These are phyloP conservation scores for Aureobasidium vineae DNA, from an alignment of 2,329 filamentous ascomycete genomes.

Conservation along the genomic window DNA sequence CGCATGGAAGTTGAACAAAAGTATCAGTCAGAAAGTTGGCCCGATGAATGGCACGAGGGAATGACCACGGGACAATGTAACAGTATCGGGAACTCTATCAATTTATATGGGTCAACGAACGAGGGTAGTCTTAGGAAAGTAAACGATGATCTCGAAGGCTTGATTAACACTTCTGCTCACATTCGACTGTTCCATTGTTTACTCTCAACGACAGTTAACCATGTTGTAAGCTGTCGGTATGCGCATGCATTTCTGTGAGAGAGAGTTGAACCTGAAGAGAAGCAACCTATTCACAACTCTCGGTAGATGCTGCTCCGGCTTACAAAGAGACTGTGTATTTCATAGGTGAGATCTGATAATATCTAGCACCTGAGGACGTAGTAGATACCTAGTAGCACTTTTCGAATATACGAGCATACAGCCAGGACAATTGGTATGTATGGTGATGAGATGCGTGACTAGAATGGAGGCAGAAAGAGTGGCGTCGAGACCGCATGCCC, in stretches of 20 bases:
- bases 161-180: neutral
- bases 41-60: neutral
- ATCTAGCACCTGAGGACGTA: neutral
- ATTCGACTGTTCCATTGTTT: no score
- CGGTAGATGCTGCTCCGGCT: neutral
- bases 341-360: neutral
- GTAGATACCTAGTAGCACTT: neutral
- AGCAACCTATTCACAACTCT: neutral
- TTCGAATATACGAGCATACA: neutral
- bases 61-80: neutral
- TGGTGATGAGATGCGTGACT: neutral
- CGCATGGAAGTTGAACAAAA: neutral
- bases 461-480: neutral
- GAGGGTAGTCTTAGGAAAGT: neutral
- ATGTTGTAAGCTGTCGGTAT: no score
- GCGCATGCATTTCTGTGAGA: neutral
- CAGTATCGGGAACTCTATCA: neutral
- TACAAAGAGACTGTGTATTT: neutral
- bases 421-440: no score
- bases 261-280: neutral
- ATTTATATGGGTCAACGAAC: neutral
- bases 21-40: neutral
- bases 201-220: no score
- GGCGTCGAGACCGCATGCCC: constrained; percentile 15
- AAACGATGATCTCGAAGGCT: neutral